These are phyloP conservation scores for Stagonosporopsis rhizophila DNA, from an alignment of 2,329 filamentous ascomycete species.

Conservation along the genomic window DNA sequence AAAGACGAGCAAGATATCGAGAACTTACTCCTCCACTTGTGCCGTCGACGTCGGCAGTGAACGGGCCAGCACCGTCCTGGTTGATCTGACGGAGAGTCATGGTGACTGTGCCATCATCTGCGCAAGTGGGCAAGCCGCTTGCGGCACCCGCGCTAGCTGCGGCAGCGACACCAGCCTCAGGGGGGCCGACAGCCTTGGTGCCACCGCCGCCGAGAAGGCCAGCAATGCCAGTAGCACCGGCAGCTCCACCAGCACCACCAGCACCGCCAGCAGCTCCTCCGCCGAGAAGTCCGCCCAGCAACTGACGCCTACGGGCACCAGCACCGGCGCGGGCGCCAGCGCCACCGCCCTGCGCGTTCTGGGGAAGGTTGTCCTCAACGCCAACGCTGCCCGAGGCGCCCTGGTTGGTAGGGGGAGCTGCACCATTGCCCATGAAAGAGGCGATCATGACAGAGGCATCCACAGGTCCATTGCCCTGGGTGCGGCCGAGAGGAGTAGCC, in stretches of 20 bases:
- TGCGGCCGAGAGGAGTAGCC: constrained; percentile 67
- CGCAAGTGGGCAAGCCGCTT: constrained; percentile 65
- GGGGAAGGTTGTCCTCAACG: constrained; percentile 43
- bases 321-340: constrained; percentile 1
- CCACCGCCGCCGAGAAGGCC: constrained; percentile 51
- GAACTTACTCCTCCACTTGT: constrained; percentile 63
- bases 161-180: constrained; percentile 63
- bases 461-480: constrained; percentile 67
- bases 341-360: constrained; percentile 17
- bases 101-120: constrained; percentile 66
- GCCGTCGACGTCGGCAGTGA: constrained; percentile 66
- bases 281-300: constrained; percentile 44
- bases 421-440: constrained; percentile 62
- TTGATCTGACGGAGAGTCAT: constrained; percentile 73
- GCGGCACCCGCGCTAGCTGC: constrained; percentile 62
- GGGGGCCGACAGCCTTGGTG: constrained; percentile 55
- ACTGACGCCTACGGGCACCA: constrained; percentile 37
- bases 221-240: constrained; percentile 39
- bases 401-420: constrained; percentile 40
- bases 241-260: constrained; percentile 30
- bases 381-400: constrained; percentile 41
- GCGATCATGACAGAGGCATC: constrained; percentile 65
- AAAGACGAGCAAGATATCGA: too few relatives aligned
- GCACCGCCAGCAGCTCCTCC: constrained; percentile 37
- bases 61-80: constrained; percentile 72